Conservation (phyloP, 164 flowering plant species). For the Nymphaea colorata region DNA sequence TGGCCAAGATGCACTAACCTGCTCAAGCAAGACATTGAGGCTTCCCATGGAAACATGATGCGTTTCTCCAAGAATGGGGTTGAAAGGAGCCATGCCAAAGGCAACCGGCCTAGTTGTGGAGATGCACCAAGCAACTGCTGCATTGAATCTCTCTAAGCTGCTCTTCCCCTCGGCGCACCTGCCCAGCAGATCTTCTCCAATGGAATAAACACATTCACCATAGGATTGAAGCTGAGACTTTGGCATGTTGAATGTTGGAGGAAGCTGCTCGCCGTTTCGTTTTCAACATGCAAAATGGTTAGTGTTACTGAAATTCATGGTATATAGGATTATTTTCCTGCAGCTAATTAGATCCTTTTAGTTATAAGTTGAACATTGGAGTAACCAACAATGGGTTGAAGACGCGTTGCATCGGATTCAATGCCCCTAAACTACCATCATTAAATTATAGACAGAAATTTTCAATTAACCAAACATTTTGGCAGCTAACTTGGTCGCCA, state of each 20-base stretch:
- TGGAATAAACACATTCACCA: constrained; percentile 65
- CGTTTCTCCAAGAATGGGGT: constrained; percentile 87
- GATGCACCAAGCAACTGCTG: constrained; percentile 73
- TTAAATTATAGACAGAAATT: no score
- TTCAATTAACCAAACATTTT: no score
- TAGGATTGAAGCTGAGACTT: constrained; percentile 76
- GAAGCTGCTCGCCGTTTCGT: constrained; percentile 29
- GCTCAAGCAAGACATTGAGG: constrained; percentile 76
- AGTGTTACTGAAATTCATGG: no score
- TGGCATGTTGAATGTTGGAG: constrained; percentile 73
- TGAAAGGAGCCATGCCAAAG: constrained; percentile 75
- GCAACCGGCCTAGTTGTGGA: constrained; percentile 46
- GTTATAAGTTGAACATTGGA: no score
- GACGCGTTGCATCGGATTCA: no score
- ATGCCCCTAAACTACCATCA: no score
- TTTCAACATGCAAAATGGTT: not conserved
- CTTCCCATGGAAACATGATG: constrained; percentile 67
- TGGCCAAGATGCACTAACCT: constrained; percentile 25
- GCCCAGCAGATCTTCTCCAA: constrained; percentile 32
- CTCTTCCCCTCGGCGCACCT: constrained; percentile 32
- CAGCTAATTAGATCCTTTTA: no score
- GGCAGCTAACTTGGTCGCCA: no score
- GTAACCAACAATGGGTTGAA: no score
- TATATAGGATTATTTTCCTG: no score
- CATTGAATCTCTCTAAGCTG: constrained; percentile 34